These are phyloP conservation scores for Triticum monococcum DNA, from an alignment of 176 grass and related monocot genomes.

Conservation along the genomic window DNA sequence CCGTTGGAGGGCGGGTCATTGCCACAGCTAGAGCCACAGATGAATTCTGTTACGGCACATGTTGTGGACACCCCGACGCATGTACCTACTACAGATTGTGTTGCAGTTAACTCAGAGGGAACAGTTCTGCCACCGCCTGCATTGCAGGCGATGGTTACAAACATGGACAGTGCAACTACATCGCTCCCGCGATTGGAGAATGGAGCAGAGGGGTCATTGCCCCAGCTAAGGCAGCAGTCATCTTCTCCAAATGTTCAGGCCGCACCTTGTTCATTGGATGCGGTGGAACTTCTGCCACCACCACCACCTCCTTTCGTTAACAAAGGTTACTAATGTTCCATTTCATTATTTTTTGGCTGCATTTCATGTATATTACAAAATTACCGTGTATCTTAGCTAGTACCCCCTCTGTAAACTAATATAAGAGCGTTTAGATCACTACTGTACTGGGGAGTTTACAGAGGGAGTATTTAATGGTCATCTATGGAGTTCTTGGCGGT, in stretches of 20 bases:
- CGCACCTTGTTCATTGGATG: slow-evolving; percentile 21
- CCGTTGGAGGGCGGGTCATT: slow-evolving; percentile 16
- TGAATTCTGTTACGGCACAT: slow-evolving; percentile 1
- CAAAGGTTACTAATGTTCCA: slow-evolving; percentile 28
- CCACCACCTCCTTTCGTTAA: slow-evolving; percentile 17
- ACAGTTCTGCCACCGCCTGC: slow-evolving; percentile 1
- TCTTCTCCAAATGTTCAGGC: slow-evolving; percentile 20
- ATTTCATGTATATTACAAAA: slow-evolving; percentile 2
- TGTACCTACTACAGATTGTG: neutral
- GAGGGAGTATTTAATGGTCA: neutral
- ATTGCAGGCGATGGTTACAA: slow-evolving; percentile 2
- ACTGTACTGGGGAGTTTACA: too few relatives aligned
- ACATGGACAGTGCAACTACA: slow-evolving; percentile 13
- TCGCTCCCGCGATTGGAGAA: neutral
- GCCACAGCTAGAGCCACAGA: slow-evolving; percentile 23
- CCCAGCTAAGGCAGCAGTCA: slow-evolving; percentile 17
- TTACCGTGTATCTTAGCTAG: slow-evolving; percentile 7
- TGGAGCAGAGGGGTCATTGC: slow-evolving; percentile 14
- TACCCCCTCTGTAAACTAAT: neutral
- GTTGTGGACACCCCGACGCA: slow-evolving; percentile 8
- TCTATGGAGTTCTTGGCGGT: slow-evolving; percentile 9
- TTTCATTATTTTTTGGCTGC: neutral
- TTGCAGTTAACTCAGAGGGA: neutral
- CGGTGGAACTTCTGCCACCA: slow-evolving; percentile 9
- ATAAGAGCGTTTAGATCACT: too few relatives aligned